A percentile compares a stretch with the other conserved stretches of the same genome.
Conservation (phyloP, 2,329 filamentous ascomycete genomes). For the Stagonosporopsis tanaceti region DNA sequence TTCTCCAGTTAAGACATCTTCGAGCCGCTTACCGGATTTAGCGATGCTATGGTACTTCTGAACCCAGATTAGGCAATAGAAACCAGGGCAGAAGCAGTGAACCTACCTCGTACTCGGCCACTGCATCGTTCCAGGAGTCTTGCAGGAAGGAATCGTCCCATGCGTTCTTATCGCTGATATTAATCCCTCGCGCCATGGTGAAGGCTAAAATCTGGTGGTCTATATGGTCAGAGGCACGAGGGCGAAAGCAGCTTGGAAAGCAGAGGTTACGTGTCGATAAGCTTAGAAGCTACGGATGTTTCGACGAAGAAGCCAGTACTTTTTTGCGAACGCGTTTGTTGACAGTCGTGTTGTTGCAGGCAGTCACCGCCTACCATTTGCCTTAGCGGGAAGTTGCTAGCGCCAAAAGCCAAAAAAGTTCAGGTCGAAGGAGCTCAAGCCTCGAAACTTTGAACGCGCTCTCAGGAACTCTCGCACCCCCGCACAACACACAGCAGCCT, state of each 20-base stretch:
- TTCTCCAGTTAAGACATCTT: conserved; percentile 44
- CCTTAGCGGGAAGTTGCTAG: conserved; percentile 35
- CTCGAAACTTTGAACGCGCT: conserved; percentile 43
- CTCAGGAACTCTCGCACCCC: conserved; percentile 21
- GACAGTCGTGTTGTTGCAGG: conserved; percentile 5
- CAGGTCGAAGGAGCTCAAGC: conserved; percentile 37
- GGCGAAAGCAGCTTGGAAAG: neutral
- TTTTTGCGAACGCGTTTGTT: neutral
- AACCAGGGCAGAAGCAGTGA: neutral
- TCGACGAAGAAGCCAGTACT: neutral
- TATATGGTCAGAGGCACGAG: neutral
- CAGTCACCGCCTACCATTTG: conserved; percentile 10
- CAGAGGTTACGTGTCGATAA: neutral
- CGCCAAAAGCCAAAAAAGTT: conserved; percentile 45
- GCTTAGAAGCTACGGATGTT: neutral
- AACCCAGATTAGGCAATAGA: conserved; percentile 21
- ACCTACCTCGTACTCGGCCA: conserved; percentile 48
- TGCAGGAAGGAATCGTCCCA: conserved; percentile 51
- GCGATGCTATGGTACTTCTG: conserved; percentile 52
- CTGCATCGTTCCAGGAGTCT: conserved; percentile 46
- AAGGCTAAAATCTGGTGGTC: neutral
- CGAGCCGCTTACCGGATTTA: conserved; percentile 45
- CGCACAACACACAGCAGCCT: conserved; percentile 21
- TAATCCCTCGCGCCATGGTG: conserved; percentile 37
- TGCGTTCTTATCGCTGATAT: conserved; percentile 42